A percentile compares a stretch with the other conserved stretches of the same genome.
phyloP scores from a whole-genome alignment of 148 eudicot genomes.

The Bassia scoparia region DNA sequence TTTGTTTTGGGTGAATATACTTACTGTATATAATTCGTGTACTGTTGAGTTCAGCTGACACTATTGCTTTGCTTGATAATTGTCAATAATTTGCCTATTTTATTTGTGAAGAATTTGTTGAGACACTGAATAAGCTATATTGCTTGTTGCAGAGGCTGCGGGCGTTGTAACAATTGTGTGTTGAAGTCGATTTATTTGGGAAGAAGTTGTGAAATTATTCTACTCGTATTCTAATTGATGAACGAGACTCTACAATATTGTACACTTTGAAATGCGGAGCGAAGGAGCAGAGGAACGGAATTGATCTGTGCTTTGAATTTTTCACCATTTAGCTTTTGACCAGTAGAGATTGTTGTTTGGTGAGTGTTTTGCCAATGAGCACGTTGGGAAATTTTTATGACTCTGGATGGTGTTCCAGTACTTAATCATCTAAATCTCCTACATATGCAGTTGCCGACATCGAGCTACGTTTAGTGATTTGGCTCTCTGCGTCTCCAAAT shows the following conservation, averaged over 20 bases:
- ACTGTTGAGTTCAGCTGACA: no score
- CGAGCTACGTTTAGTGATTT: slow-evolving; percentile 31
- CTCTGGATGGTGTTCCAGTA: slow-evolving; percentile 45
- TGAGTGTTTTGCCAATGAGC: slow-evolving; percentile 38
- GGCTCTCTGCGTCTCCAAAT: slow-evolving; percentile 35
- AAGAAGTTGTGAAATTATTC: background rate
- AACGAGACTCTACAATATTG: slow-evolving; percentile 19
- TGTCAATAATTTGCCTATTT: no score
- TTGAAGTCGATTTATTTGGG: background rate
- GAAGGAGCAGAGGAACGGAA: slow-evolving; percentile 11
- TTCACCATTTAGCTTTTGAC: background rate
- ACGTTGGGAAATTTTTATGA: slow-evolving; percentile 50
- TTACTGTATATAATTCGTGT: no score
- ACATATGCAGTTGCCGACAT: slow-evolving; percentile 31
- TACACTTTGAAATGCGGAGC: background rate
- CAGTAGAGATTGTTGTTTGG: slow-evolving; percentile 3
- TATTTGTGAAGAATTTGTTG: no score
- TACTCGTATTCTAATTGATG: background rate
- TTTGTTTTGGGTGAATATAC: no score
- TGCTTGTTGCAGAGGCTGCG: slow-evolving; percentile 19
- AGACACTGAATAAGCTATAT: background rate
- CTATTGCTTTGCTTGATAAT: no score
- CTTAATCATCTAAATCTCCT: slow-evolving; percentile 33
- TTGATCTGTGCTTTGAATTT: background rate
- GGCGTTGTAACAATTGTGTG: slow-evolving; percentile 1